A percentile compares a stretch with the other conserved stretches of the same genome.
Evolutionary conservation across 768 basidiomycete genomes (phyloP).

Genomic region (Mycena rosella): DNA sequence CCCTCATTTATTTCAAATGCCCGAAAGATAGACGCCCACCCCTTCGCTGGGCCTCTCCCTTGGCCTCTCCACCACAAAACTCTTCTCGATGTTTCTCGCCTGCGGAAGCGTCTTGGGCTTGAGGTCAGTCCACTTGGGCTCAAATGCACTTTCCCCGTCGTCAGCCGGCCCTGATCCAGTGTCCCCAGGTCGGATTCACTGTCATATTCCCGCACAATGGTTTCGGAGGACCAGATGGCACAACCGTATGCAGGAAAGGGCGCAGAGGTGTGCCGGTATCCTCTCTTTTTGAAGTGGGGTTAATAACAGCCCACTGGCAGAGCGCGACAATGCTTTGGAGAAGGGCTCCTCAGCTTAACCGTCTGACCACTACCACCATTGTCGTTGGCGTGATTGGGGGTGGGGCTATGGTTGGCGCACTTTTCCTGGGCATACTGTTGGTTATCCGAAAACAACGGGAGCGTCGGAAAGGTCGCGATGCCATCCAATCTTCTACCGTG

Average conservation of each 20-base stretch:
- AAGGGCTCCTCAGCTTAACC: not conserved
- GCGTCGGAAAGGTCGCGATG: not conserved
- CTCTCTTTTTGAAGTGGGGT: not conserved
- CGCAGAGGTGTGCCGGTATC: not conserved
- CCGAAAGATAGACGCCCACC: too few relatives aligned
- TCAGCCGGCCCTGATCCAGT: too few relatives aligned
- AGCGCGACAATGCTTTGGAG: slow-evolving; percentile 57
- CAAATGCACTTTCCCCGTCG: too few relatives aligned
- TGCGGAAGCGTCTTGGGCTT: not conserved
- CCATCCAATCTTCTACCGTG: not conserved
- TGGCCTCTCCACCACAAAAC: not conserved
- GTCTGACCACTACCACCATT: slow-evolving; percentile 13
- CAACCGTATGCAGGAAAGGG: not conserved
- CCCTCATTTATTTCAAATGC: not conserved
- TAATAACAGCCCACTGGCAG: not conserved
- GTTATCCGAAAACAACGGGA: slow-evolving; percentile 17
- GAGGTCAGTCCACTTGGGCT: slow-evolving; percentile 13
- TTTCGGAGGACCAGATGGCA: not conserved
- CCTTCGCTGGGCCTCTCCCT: too few relatives aligned
- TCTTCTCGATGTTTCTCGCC: not conserved
- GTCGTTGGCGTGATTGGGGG: slow-evolving; percentile 28
- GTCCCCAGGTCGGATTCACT: not conserved
- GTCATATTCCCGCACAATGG: not conserved
- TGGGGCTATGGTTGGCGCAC: slow-evolving; percentile 24
- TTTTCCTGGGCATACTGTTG: slow-evolving; percentile 27